Conservation (phyloP, 768 basidiomycete species). For the Termitomyces sp. region DNA sequence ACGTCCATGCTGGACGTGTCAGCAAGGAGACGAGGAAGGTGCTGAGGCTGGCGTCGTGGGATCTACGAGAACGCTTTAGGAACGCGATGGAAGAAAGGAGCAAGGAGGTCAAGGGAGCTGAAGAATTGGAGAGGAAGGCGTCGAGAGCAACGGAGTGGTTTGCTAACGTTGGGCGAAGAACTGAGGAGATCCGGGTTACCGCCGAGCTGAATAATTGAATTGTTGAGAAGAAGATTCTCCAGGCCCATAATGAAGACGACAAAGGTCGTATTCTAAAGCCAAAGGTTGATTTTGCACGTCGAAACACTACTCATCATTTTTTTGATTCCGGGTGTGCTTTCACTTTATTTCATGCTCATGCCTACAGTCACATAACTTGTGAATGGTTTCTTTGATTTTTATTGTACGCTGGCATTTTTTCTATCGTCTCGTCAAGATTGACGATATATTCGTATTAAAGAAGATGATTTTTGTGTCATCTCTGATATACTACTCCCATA, state of each 20-base stretch:
- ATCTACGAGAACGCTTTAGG: conserved; percentile 77
- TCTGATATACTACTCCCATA: neutral
- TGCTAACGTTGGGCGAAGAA: conserved; percentile 40
- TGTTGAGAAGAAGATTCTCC: neutral
- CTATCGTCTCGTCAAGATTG: neutral
- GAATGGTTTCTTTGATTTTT: neutral
- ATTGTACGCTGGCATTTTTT: conserved; percentile 3
- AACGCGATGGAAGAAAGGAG: conserved; percentile 73
- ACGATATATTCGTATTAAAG: neutral
- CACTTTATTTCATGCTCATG: neutral
- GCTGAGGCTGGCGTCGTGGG: conserved; percentile 85
- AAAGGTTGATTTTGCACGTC: neutral
- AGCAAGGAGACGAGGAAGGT: conserved; percentile 90
- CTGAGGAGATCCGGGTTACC: conserved; percentile 36
- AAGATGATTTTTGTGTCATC: conserved; percentile 3
- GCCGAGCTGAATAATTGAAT: conserved; percentile 9
- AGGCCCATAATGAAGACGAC: conserved; percentile 5
- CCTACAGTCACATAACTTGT: neutral
- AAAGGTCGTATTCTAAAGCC: conserved; percentile 7
- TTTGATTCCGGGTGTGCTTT: neutral
- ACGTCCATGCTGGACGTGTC: conserved; percentile 64
- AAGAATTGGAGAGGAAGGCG: conserved; percentile 70
- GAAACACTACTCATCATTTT: neutral
- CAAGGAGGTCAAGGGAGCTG: conserved; percentile 70
- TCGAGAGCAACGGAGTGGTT: conserved; percentile 71